phyloP scores from a whole-genome alignment of 352 stramenopile species.

The Halophytophthora batemanensis region DNA sequence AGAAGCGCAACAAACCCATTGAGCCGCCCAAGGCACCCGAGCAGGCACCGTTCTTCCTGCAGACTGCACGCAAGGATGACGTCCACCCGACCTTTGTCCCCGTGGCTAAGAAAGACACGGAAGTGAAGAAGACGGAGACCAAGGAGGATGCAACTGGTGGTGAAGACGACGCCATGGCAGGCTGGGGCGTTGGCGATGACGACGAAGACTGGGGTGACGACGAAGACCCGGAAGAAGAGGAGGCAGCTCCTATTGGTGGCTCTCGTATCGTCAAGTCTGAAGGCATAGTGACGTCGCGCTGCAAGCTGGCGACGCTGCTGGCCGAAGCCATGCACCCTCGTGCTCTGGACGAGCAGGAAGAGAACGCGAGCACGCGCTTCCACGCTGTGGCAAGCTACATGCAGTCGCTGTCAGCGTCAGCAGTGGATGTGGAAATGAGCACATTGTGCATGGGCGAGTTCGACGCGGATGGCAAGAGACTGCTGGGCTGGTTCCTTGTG shows the following conservation, averaged over 20 bases:
- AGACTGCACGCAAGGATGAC: slow-evolving; percentile 83
- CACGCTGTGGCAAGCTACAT: slow-evolving; percentile 53
- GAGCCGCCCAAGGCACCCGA: slow-evolving; percentile 93
- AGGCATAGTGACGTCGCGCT: slow-evolving; percentile 68
- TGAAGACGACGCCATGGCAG: slow-evolving; percentile 46
- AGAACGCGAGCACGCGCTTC: slow-evolving; percentile 29
- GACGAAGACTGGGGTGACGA: slow-evolving; percentile 69
- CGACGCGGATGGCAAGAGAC: slow-evolving; percentile 63
- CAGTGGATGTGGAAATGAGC: slow-evolving; percentile 78
- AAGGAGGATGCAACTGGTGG: slow-evolving; percentile 13
- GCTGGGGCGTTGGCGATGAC: slow-evolving; percentile 59
- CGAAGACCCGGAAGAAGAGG: slow-evolving; percentile 21
- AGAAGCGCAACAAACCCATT: slow-evolving; percentile 95
- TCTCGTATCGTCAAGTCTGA: slow-evolving; percentile 72
- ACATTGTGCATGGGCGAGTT: slow-evolving; percentile 84
- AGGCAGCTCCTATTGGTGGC: slow-evolving; percentile 22
- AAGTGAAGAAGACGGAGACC: slow-evolving; percentile 19
- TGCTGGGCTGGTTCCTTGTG: slow-evolving; percentile 60
- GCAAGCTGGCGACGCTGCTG: slow-evolving; percentile 65
- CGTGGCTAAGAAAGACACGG: slow-evolving; percentile 26
- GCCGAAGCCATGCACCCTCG: slow-evolving; percentile 27
- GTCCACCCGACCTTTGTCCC: slow-evolving; percentile 77
- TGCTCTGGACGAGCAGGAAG: slow-evolving; percentile 4
- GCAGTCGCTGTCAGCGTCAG: slow-evolving; percentile 69
- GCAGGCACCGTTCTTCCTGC: slow-evolving; percentile 95